Percentiles rank a stretch among this genome's conserved stretches.
phyloP scores from a whole-genome alignment of 495 filamentous ascomycete species.

The Aspergillus saccharolyticus region DNA sequence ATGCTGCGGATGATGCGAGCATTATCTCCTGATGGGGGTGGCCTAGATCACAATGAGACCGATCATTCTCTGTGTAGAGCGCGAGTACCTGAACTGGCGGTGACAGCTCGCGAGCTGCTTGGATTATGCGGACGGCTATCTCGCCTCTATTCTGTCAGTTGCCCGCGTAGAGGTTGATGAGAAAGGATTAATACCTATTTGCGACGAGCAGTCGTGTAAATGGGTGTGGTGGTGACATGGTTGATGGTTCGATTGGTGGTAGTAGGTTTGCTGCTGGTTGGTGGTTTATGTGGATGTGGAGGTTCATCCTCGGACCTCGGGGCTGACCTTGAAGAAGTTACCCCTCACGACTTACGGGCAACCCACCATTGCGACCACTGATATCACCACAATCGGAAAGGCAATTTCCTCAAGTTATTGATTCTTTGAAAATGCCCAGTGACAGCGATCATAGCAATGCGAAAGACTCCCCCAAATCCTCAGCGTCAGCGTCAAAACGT shows the following conservation, averaged over 20 bases:
- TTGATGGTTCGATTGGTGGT: slow-evolving; percentile 11
- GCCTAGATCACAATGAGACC: slow-evolving; percentile 45
- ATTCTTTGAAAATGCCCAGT: slow-evolving; percentile 1
- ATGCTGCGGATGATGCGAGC: slow-evolving; percentile 46
- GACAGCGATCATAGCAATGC: slow-evolving; percentile 12
- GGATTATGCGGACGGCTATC: slow-evolving; percentile 55
- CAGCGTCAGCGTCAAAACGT: slow-evolving; percentile 25
- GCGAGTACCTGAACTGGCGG: slow-evolving; percentile 46
- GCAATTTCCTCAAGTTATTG: no score
- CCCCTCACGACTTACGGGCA: slow-evolving; percentile 19
- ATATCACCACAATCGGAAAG: no score
- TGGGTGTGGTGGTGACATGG: slow-evolving; percentile 25
- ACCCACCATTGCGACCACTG: no score
- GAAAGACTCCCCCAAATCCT: slow-evolving; percentile 13
- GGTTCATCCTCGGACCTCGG: slow-evolving; percentile 19
- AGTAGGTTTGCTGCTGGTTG: not conserved
- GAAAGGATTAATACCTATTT: slow-evolving; percentile 47
- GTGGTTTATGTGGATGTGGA: not conserved
- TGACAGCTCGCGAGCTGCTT: slow-evolving; percentile 49
- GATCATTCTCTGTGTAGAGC: slow-evolving; percentile 50
- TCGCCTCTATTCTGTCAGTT: slow-evolving; percentile 46
- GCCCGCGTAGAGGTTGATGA: not conserved
- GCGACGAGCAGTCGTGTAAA: slow-evolving; percentile 52
- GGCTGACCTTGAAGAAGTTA: not conserved
- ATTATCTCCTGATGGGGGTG: slow-evolving; percentile 41